Conservation (phyloP, 768 basidiomycete genomes). For the Suillus luteus region DNA sequence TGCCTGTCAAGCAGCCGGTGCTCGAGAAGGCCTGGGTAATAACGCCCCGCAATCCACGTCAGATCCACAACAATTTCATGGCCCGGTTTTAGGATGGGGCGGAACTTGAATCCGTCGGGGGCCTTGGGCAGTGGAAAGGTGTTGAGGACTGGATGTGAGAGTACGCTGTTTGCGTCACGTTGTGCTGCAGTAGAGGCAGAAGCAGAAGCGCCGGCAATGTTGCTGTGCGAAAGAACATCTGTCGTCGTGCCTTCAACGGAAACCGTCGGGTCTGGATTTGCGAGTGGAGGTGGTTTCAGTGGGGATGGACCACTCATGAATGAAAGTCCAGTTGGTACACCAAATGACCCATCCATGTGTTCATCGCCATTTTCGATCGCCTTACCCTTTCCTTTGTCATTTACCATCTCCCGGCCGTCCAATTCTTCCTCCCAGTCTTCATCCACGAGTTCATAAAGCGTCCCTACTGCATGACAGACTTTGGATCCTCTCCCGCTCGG, state of each 20-base stretch:
- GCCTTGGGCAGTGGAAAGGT: conserved; percentile 56
- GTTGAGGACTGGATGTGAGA: conserved; percentile 38
- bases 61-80: conserved; percentile 69
- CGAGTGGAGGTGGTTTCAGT: conserved; percentile 31
- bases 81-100: conserved; percentile 61
- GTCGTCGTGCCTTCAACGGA: conserved; percentile 23
- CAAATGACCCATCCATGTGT: conserved; percentile 13
- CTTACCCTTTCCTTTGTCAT: conserved; percentile 34
- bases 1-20: conserved; percentile 58
- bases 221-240: conserved; percentile 17
- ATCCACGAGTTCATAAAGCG: conserved; percentile 79
- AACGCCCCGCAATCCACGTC: conserved; percentile 73
- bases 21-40: conserved; percentile 71
- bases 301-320: conserved; percentile 28
- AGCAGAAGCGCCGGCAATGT: conserved; percentile 23
- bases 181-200: conserved; percentile 17
- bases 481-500: conserved; percentile 42
- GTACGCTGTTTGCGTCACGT: conserved; percentile 31
- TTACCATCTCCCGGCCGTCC: neutral
- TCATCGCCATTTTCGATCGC: conserved; percentile 24
- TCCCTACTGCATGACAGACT: conserved; percentile 71
- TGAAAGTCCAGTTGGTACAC: conserved; percentile 6
- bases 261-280: conserved; percentile 32
- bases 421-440: conserved; percentile 60
- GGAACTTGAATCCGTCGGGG: conserved; percentile 70